These are phyloP conservation scores for Botrytis hyacinthi DNA, from an alignment of 2,329 filamentous ascomycete genomes.

Conservation along the genomic window DNA sequence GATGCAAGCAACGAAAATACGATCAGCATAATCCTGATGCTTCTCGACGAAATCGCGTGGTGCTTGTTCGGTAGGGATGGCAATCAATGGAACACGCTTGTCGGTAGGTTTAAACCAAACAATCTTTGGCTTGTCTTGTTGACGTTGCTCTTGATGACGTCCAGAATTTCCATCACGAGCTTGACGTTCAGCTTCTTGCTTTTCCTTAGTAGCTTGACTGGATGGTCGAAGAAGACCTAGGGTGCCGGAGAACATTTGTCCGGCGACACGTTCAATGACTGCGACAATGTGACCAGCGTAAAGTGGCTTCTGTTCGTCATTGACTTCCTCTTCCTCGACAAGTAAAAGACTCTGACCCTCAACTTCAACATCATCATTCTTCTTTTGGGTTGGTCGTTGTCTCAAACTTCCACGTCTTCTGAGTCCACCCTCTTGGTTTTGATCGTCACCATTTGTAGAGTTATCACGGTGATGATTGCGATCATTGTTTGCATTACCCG, in stretches of 20 bases:
- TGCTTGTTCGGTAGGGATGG: conserved; percentile 96
- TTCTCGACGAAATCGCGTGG: conserved; percentile 98
- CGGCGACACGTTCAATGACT: conserved; percentile 93
- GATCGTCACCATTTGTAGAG: conserved; percentile 61
- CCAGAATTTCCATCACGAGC: conserved; percentile 76
- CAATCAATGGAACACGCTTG: conserved; percentile 96
- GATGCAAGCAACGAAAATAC: conserved; percentile 98
- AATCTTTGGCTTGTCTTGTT: conserved; percentile 98
- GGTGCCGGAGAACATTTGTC: conserved; percentile 98
- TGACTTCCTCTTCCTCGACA: conserved; percentile 98
- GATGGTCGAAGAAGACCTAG: conserved; percentile 91
- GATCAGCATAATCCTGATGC: conserved; percentile 94
- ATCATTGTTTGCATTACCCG: conserved; percentile 69
- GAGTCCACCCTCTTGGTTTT: conserved; percentile 66
- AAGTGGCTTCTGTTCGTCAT: conserved; percentile 94
- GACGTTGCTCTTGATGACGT: conserved; percentile 74
- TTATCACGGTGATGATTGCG: conserved; percentile 50
- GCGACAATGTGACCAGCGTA: conserved; percentile 97
- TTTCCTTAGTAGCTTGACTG: conserved; percentile 98
- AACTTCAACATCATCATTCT: conserved; percentile 98
- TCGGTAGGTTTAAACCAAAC: conserved; percentile 99
- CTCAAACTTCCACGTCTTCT: conserved; percentile 91
- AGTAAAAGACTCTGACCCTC: conserved; percentile 95
- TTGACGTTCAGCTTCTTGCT: conserved; percentile 94
- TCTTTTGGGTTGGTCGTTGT: conserved; percentile 97